Evolutionary conservation across 163 green algal species (phyloP).

Genomic region (Smithsoniella earleae): DNA sequence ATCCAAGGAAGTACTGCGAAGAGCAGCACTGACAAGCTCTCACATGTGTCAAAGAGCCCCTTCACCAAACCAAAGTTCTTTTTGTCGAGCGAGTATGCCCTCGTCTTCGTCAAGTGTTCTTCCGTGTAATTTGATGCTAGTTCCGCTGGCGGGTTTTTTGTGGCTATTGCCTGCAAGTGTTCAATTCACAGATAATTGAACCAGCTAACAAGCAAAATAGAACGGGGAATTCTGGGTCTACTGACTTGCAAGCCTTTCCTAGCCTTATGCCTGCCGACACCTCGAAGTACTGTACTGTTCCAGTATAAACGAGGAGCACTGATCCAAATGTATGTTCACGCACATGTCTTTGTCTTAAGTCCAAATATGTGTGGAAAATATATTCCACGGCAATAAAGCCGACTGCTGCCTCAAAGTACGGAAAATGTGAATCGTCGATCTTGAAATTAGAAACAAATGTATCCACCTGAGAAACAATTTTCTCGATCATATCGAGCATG

Average conservation of each 20-base stretch:
- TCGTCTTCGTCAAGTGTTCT: conserved; percentile 52
- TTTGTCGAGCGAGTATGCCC: conserved; percentile 64
- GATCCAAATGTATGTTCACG: no score
- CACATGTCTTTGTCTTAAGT: conserved; percentile 49
- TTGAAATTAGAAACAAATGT: not conserved
- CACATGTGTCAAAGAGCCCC: conserved; percentile 34
- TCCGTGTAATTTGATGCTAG: conserved; percentile 36
- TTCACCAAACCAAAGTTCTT: conserved; percentile 42
- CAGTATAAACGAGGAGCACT: no score
- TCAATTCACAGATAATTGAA: no score
- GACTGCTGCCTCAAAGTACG: conserved; percentile 48
- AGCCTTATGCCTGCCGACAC: no score
- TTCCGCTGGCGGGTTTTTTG: conserved; percentile 36
- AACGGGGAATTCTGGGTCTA: no score
- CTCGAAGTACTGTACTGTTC: no score
- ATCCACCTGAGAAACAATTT: not conserved
- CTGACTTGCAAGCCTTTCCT: no score
- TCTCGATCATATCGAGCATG: not conserved
- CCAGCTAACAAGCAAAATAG: no score
- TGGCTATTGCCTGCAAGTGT: conserved; percentile 40
- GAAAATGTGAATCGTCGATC: not conserved
- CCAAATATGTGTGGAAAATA: conserved; percentile 48
- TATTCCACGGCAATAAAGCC: conserved; percentile 48
- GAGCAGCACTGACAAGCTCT: conserved; percentile 41
- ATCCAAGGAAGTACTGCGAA: conserved; percentile 41